Base-by-base conservation (phyloP, 805 yeast genomes). In the Sugiyamaella valdiviana region DNA sequence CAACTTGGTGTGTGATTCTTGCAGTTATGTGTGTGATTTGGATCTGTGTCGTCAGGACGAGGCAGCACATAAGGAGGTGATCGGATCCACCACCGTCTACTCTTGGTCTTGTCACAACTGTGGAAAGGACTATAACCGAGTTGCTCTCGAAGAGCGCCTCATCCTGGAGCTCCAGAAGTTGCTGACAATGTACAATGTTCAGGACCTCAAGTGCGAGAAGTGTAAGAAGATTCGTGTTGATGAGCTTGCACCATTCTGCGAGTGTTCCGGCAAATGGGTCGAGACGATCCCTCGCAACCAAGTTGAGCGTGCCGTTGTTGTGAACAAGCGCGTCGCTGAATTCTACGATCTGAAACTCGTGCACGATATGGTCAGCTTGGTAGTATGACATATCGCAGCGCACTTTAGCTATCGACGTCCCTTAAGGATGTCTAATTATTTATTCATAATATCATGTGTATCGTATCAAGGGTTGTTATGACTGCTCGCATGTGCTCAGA, bases 261-360 rank as follows among this genome's bases (percentile, higher is more conserved):
- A 77, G 17, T 93, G 99, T 63, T 91, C 99, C 0, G 99, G 99
- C 6, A 63, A 67, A 14, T 89, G 95, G 96, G 70, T 65, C 3
- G 82, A 78, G 42, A 79, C 85, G 0, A 63, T 80, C 17, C 61
- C 71, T 4, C 68, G 69, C 43, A 66, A 61, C 4, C 75, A 72
- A 0, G 60, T 88, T 6, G 64, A 70, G 15, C 67, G 68, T 44
- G 71, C 72, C 45, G 58, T 82, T 2, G 63, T 61, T 5, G 72
- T 79, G 0, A 86, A 75, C 62, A 68, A 68, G 19, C 80, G 77
- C 50, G 80, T 88, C 12, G 78, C 91, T 1, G 67, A 68, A 12
- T 74, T 65, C 46, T 85, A 77, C 61, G 82, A 79, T 36, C 69
- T 90, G 56, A 77, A 75, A 46, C 65, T 88, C 48, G 63, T 88